Conservation (phyloP, 495 filamentous ascomycete genomes). For the Annulohypoxylon maeteangense region DNA sequence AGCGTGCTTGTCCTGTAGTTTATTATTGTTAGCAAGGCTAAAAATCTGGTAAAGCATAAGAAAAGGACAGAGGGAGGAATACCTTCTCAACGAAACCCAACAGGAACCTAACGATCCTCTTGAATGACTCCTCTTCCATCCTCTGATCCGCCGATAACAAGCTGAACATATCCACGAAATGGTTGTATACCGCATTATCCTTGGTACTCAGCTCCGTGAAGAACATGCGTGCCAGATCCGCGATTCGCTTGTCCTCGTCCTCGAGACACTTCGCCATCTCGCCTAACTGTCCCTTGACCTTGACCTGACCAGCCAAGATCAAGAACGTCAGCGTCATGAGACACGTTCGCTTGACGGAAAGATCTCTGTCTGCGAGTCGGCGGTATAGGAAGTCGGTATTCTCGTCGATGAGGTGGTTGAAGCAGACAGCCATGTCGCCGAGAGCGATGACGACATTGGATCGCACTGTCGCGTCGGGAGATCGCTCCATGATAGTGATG, state of each 20-base stretch:
- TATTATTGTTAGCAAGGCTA: conserved; percentile 26
- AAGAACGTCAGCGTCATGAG: conserved; percentile 98
- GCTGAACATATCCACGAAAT: conserved; percentile 99
- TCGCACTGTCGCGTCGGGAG: conserved; percentile 85
- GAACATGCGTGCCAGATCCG: conserved; percentile 96
- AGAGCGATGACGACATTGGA: conserved; percentile 97
- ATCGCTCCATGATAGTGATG: conserved; percentile 97
- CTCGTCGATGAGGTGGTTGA: conserved; percentile 99
- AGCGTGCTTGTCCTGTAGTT: conserved; percentile 89
- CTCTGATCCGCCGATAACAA: conserved; percentile 79
- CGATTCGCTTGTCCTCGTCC: conserved; percentile 91
- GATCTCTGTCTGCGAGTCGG: conserved; percentile 86
- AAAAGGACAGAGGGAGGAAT: conserved; percentile 34
- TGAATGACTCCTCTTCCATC: conserved; percentile 84
- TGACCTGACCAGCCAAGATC: conserved; percentile 97
- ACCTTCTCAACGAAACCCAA: conserved; percentile 98
- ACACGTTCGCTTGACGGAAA: conserved; percentile 94
- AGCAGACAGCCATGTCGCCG: conserved; percentile 99
- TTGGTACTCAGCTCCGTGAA: conserved; percentile 97
- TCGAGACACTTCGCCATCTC: conserved; percentile 99
- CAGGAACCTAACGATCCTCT: conserved; percentile 89
- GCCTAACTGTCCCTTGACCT: conserved; percentile 99
- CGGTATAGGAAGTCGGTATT: conserved; percentile 98
- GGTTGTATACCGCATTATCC: conserved; percentile 99
- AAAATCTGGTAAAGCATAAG: neutral